phyloP scores from a whole-genome alignment of 495 filamentous ascomycete species.

The Penicillium canescens region DNA sequence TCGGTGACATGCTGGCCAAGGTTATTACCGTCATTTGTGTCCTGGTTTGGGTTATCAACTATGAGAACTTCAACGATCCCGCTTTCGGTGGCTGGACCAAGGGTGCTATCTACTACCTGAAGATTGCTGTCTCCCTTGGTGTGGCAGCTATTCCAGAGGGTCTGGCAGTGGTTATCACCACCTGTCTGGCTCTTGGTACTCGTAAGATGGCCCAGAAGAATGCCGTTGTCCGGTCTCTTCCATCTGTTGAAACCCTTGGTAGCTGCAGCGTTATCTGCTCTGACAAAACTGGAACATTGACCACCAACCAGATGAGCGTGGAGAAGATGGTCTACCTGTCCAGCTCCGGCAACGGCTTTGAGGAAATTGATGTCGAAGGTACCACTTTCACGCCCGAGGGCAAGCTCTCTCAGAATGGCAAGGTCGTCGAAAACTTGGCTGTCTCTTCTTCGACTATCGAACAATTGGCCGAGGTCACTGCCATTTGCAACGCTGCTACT shows the following conservation, averaged over 20 bases:
- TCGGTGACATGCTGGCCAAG: conserved; percentile 94
- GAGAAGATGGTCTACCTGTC: conserved; percentile 85
- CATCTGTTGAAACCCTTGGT: conserved; percentile 95
- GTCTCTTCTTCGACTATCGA: conserved; percentile 74
- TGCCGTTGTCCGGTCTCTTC: conserved; percentile 91
- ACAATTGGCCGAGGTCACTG: conserved; percentile 83
- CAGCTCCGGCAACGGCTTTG: conserved; percentile 68
- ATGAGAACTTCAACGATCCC: conserved; percentile 93
- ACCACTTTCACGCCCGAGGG: conserved; percentile 91
- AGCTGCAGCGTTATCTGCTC: conserved; percentile 99
- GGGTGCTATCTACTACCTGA: conserved; percentile 99
- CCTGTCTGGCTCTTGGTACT: conserved; percentile 91
- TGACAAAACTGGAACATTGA: conserved; percentile 99
- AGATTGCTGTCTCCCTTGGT: conserved; percentile 98
- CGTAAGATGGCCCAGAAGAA: conserved; percentile 99
- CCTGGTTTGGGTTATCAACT: conserved; percentile 97
- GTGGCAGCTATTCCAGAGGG: conserved; percentile 98
- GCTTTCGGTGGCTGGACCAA: conserved; percentile 93
- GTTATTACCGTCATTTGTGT: conserved; percentile 97
- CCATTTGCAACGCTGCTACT: conserved; percentile 85
- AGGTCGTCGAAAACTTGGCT: conserved; percentile 65
- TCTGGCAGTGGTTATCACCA: conserved; percentile 96
- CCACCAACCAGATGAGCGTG: conserved; percentile 99
- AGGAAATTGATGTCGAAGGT: conserved; percentile 89
- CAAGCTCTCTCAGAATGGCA: conserved; percentile 65